Evolutionary conservation across 2,329 filamentous ascomycete species (phyloP).

Genomic region (Sclerotinia glacialis): DNA sequence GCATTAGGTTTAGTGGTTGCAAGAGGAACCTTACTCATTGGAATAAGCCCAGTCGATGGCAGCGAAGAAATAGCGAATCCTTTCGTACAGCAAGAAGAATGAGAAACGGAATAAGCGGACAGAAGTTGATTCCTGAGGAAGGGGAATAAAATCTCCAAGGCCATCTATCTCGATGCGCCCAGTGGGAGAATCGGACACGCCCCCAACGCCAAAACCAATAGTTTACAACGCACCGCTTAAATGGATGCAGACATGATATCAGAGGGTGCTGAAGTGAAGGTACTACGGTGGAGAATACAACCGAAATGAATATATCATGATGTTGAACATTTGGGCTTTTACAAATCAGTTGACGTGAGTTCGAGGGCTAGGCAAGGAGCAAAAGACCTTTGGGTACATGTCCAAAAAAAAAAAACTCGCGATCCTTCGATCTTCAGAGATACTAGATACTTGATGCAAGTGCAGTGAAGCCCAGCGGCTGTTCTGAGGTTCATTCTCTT

Average conservation of each 20-base stretch:
- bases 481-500: background rate
- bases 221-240: background rate
- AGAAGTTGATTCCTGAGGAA: background rate
- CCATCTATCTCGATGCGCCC: background rate
- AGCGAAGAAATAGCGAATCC: conserved; percentile 96
- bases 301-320: background rate
- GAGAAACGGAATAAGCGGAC: conserved; percentile 27
- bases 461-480: background rate
- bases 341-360: background rate
- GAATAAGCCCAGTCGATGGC: conserved; percentile 89
- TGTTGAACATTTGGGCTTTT: conserved; percentile 1
- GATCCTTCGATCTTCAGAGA: background rate
- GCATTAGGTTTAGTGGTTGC: conserved; percentile 76
- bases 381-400: background rate
- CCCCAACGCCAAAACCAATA: background rate
- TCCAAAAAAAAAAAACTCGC: background rate
- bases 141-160: background rate
- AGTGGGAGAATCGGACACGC: background rate
- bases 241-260: conserved; percentile 4
- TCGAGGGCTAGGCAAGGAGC: background rate
- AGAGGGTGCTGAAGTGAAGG: background rate
- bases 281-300: background rate
- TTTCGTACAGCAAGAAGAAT: conserved; percentile 72
- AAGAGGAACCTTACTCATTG: conserved; percentile 85
- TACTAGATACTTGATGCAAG: conserved; percentile 2